Conservation (phyloP, 352 stramenopile genomes). For the Vaucheria bursata region DNA sequence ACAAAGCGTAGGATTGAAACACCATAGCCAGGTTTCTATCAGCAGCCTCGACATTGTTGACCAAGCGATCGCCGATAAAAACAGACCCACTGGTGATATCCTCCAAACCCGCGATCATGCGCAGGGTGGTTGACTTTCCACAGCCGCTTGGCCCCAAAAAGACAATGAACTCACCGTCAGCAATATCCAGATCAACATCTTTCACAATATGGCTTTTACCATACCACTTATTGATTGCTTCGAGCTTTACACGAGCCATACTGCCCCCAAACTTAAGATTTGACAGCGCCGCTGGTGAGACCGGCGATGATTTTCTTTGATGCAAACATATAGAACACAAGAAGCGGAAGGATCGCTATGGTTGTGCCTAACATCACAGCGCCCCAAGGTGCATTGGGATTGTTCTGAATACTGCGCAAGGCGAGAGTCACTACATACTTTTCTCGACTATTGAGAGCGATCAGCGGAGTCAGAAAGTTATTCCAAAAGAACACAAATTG, state of each 20-base stretch:
- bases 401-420: neutral
- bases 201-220: neutral
- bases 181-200: neutral
- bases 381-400: neutral
- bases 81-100: neutral
- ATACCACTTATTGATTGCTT: neutral
- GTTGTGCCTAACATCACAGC: neutral
- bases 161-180: neutral
- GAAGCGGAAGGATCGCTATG: neutral
- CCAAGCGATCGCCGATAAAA: neutral
- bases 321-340: neutral
- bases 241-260: neutral
- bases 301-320: neutral
- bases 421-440: neutral
- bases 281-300: neutral
- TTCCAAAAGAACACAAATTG: neutral
- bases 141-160: neutral
- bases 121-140: neutral
- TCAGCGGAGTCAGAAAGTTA: neutral
- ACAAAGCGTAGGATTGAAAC: neutral
- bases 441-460: neutral
- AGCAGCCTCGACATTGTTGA: neutral
- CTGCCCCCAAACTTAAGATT: too few relatives aligned
- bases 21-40: neutral
- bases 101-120: neutral